These are phyloP conservation scores for Gossypium arboreum DNA, from an alignment of 345 rosid species.

Conservation along the genomic window DNA sequence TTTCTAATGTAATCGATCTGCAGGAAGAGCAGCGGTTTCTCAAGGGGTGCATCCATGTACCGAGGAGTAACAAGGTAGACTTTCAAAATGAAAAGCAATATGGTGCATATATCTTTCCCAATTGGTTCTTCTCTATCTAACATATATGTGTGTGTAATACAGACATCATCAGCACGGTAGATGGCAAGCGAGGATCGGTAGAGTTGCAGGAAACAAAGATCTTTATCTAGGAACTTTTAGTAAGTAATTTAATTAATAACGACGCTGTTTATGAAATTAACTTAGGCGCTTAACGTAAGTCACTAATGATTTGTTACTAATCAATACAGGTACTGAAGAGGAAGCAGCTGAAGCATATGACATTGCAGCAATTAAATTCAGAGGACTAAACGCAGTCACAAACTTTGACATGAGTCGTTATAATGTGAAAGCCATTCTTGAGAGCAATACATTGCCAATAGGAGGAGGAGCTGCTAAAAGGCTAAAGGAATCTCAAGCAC, in stretches of 20 bases:
- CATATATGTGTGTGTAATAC: slow-evolving; percentile 4
- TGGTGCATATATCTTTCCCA: background rate
- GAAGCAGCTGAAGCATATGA: slow-evolving; percentile 99
- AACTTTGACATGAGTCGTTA: slow-evolving; percentile 96
- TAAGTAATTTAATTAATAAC: slow-evolving; percentile 16
- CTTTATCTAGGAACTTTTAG: slow-evolving; percentile 97
- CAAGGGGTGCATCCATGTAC: slow-evolving; percentile 98
- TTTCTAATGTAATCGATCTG: background rate
- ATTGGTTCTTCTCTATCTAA: background rate
- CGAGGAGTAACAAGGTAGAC: slow-evolving; percentile 91
- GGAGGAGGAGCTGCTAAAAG: slow-evolving; percentile 98
- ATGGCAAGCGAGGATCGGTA: slow-evolving; percentile 99
- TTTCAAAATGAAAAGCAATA: background rate
- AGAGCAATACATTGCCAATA: slow-evolving; percentile 86
- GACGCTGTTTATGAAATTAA: background rate
- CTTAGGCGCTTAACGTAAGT: background rate
- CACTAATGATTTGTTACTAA: background rate
- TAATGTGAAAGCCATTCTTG: slow-evolving; percentile 91
- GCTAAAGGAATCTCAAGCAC: slow-evolving; percentile 94
- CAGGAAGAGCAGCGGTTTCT: slow-evolving; percentile 99
- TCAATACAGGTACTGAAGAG: slow-evolving; percentile 49
- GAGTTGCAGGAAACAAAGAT: slow-evolving; percentile 99
- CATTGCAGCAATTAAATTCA: slow-evolving; percentile 91
- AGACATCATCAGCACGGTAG: slow-evolving; percentile 99
- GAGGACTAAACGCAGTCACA: slow-evolving; percentile 90